phyloP scores from a whole-genome alignment of 345 rosid species.

The Linum lewisii region DNA sequence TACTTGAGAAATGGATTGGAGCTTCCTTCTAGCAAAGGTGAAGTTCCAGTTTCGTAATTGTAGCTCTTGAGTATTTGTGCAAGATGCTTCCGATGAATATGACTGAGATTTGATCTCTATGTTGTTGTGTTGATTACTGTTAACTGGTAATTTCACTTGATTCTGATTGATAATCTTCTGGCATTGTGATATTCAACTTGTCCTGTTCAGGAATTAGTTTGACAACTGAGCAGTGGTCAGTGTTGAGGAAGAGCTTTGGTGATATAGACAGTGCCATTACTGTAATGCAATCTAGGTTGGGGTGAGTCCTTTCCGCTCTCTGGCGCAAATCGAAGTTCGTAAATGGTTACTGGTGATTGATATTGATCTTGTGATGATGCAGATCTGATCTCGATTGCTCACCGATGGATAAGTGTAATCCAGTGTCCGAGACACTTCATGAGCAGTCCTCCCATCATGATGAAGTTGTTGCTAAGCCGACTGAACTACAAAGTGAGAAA shows the following conservation, averaged over 20 bases:
- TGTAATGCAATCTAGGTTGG: constrained; percentile 38
- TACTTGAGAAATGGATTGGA: constrained; percentile 36
- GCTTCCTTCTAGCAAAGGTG: constrained; percentile 43
- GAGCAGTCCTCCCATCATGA: too few species aligned
- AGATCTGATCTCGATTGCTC: constrained; percentile 16
- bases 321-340: constrained; percentile 7
- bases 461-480: too few species aligned
- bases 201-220: constrained; percentile 44
- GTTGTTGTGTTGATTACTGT: constrained; percentile 7
- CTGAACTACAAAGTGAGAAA: constrained; percentile 2
- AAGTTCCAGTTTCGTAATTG: neutral
- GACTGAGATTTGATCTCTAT: neutral
- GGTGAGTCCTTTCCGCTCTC: constrained; percentile 35
- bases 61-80: neutral
- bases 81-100: neutral
- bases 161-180: neutral
- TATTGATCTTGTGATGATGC: constrained; percentile 19
- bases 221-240: constrained; percentile 44
- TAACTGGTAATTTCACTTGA: neutral
- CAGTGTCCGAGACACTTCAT: neutral
- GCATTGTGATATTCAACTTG: neutral
- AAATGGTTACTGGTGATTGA: neutral
- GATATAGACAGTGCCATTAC: constrained; percentile 48
- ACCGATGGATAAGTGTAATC: neutral
- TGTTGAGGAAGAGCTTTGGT: constrained; percentile 38